These are phyloP conservation scores for Myxozyma lipomycoides DNA, from an alignment of 805 yeast genomes.

Conservation along the genomic window DNA sequence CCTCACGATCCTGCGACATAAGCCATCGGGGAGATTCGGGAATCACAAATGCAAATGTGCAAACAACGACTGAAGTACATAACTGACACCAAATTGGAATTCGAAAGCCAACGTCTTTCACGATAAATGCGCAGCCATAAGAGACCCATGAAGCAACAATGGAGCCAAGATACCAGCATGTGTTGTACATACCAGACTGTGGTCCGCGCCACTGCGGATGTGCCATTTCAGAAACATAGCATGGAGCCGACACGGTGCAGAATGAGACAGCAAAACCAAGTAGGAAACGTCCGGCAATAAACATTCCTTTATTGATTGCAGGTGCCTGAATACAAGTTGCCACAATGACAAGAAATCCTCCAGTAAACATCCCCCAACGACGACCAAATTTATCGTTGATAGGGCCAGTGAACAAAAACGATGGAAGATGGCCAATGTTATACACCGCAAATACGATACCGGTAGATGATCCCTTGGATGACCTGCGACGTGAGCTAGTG, in stretches of 20 bases:
- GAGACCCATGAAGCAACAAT: constrained; percentile 32
- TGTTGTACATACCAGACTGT: constrained; percentile 47
- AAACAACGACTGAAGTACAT: constrained; percentile 38
- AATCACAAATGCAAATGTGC: constrained; percentile 35
- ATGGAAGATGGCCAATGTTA: constrained; percentile 14
- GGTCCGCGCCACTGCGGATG: constrained; percentile 28
- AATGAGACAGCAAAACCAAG: constrained; percentile 6
- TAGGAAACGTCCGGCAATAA: neutral
- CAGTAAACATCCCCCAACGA: constrained; percentile 17
- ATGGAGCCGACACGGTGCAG: constrained; percentile 12
- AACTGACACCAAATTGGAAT: constrained; percentile 44
- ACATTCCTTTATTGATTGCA: constrained; percentile 1
- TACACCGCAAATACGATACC: constrained; percentile 13
- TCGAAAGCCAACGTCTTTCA: constrained; percentile 33
- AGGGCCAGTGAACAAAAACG: constrained; percentile 14
- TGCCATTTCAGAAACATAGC: constrained; percentile 17
- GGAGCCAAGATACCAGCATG: constrained; percentile 52
- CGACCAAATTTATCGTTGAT: constrained; percentile 18
- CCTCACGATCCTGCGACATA: constrained; percentile 42
- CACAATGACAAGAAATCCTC: constrained; percentile 6
- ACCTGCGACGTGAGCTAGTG: neutral
- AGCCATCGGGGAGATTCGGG: constrained; percentile 54
- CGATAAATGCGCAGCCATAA: constrained; percentile 10
- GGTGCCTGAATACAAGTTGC: constrained; percentile 21
- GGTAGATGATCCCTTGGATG: constrained; percentile 10